These are phyloP conservation scores for Rusavskia elegans DNA, from an alignment of 495 filamentous ascomycete genomes.

Conservation along the genomic window DNA sequence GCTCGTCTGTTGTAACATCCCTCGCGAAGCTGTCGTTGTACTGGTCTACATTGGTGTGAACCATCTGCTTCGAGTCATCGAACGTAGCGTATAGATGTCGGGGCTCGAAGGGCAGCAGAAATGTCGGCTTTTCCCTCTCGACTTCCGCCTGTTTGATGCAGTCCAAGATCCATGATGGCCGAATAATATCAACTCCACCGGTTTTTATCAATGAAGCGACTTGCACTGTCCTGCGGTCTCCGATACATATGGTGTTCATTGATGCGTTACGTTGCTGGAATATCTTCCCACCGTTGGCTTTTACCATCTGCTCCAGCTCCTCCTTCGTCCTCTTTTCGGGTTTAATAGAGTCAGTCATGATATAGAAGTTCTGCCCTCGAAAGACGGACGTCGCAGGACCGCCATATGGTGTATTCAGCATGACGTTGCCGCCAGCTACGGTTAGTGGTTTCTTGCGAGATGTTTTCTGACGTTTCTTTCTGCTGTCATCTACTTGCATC, in stretches of 20 bases:
- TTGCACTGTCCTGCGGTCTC: slow-evolving; percentile 73
- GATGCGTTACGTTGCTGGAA: slow-evolving; percentile 53
- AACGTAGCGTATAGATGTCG: slow-evolving; percentile 44
- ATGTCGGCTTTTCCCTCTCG: slow-evolving; percentile 38
- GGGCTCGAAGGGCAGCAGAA: slow-evolving; percentile 55
- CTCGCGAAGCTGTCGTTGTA: slow-evolving; percentile 76
- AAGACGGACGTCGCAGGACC: slow-evolving; percentile 49
- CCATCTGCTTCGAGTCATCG: slow-evolving; percentile 25
- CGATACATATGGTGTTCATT: slow-evolving; percentile 50
- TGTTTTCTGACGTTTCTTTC: slow-evolving; percentile 43
- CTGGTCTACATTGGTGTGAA: slow-evolving; percentile 45
- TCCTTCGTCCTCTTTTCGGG: slow-evolving; percentile 57
- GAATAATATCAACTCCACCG: slow-evolving; percentile 52
- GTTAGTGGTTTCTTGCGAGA: slow-evolving; percentile 48
- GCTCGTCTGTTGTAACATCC: slow-evolving; percentile 48
- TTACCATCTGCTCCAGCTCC: slow-evolving; percentile 74
- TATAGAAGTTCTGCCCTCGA: slow-evolving; percentile 59
- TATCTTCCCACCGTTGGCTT: slow-evolving; percentile 72
- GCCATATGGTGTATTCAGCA: slow-evolving; percentile 30
- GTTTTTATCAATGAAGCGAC: slow-evolving; percentile 66
- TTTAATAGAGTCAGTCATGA: slow-evolving; percentile 43
- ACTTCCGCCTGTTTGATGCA: slow-evolving; percentile 51
- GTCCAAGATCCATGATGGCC: slow-evolving; percentile 73
- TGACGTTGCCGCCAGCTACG: slow-evolving; percentile 54
- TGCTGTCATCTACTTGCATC: slow-evolving; percentile 66